Conservation (phyloP, 371 early-diverging fungal species). For the Mucor racemosus region DNA sequence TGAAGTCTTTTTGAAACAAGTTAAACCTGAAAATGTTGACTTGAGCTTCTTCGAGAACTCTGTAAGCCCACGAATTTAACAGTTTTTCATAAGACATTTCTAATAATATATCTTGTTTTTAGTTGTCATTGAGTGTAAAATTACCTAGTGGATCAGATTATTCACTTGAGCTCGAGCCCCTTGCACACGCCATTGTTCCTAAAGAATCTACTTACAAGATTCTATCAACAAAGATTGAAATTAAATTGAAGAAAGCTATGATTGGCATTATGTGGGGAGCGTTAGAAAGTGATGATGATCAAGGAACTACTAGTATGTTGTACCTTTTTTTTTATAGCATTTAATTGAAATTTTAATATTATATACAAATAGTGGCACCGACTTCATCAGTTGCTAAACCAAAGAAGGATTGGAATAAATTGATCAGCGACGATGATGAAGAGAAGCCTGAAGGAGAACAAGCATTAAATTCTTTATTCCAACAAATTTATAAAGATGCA, state of each 20-base stretch:
- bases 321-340: not conserved
- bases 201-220: conserved; percentile 71
- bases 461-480: conserved; percentile 89
- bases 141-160: conserved; percentile 80
- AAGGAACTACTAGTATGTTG: conserved; percentile 37
- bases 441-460: conserved; percentile 88
- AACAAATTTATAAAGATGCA: conserved; percentile 89
- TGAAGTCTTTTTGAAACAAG: conserved; percentile 89
- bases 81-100: not conserved
- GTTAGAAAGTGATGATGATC: conserved; percentile 74
- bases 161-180: conserved; percentile 82
- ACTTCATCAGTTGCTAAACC: conserved; percentile 46
- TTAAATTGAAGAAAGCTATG: conserved; percentile 82
- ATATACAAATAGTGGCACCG: conserved; percentile 23
- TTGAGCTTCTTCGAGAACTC: conserved; percentile 68
- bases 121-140: conserved; percentile 79
- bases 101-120: not conserved
- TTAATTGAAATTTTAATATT: not conserved
- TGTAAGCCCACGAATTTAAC: conserved; percentile 32
- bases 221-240: conserved; percentile 92
- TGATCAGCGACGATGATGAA: conserved; percentile 69
- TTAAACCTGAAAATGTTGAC: conserved; percentile 67
- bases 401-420: conserved; percentile 81
- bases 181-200: conserved; percentile 79
- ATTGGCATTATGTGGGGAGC: conserved; percentile 80